Percentiles rank a stretch among this genome's conserved stretches.
These are phyloP conservation scores for Forsythia viridissima DNA, from an alignment of 257 asterid species.

Conservation along the genomic window DNA sequence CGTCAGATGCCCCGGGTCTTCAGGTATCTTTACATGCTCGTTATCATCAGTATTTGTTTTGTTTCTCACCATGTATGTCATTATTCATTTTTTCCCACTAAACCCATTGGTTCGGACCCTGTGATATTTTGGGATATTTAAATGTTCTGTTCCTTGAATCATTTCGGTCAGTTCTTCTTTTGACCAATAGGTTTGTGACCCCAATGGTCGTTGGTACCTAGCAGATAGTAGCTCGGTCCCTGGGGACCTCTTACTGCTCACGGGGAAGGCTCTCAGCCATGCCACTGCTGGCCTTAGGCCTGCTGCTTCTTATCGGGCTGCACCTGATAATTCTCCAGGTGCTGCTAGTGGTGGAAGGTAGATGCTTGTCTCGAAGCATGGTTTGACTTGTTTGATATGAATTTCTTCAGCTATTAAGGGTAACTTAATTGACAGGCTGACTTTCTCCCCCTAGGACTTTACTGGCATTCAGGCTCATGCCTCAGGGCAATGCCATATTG, in stretches of 20 bases:
- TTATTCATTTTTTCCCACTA: constrained; percentile 4
- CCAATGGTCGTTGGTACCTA: constrained; percentile 95
- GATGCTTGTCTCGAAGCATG: constrained; percentile 17
- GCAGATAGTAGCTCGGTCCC: constrained; percentile 77
- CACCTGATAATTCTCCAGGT: constrained; percentile 47
- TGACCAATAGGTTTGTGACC: constrained; percentile 75
- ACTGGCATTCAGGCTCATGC: constrained; percentile 87
- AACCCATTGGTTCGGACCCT: constrained; percentile 10
- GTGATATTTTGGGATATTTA: not conserved
- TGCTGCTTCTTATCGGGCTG: constrained; percentile 66
- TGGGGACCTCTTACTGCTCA: constrained; percentile 80
- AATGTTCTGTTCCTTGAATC: constrained; percentile 22
- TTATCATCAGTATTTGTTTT: constrained; percentile 9
- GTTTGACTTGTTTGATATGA: constrained; percentile 18
- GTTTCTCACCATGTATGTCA: constrained; percentile 3
- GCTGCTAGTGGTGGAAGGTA: constrained; percentile 73
- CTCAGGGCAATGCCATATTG: constrained; percentile 87
- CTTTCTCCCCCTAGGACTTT: constrained; percentile 71
- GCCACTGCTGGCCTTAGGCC: constrained; percentile 91
- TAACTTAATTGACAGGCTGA: constrained; percentile 24
- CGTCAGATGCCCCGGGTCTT: constrained; percentile 83
- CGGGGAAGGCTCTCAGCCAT: constrained; percentile 97
- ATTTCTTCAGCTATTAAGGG: constrained; percentile 22
- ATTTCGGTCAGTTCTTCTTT: constrained; percentile 29
- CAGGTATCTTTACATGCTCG: constrained; percentile 54